Conservation (phyloP, 2,329 filamentous ascomycete genomes). For the Cercospora janseana region DNA sequence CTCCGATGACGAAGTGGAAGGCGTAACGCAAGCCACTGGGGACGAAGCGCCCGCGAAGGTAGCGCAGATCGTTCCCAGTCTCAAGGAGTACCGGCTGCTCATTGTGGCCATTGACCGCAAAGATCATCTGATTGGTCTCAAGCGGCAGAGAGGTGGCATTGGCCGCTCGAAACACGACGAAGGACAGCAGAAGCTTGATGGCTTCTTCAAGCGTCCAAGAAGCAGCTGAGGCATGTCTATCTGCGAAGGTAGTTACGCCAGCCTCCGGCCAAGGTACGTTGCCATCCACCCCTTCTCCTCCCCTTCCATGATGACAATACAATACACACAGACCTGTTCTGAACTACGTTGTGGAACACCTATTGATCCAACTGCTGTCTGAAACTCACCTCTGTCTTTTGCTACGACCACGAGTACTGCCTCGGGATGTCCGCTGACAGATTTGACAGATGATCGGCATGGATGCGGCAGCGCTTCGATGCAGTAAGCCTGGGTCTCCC, state of each 20-base stretch:
- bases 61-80: not conserved
- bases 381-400: constrained; percentile 18
- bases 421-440: too few relatives aligned
- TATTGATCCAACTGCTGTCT: constrained; percentile 40
- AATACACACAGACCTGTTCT: constrained; percentile 38
- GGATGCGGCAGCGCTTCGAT: too few relatives aligned
- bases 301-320: constrained; percentile 32
- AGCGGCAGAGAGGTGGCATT: constrained; percentile 77
- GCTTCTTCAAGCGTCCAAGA: constrained; percentile 62
- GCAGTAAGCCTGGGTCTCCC: too few relatives aligned
- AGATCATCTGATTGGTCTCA: constrained; percentile 70
- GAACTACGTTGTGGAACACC: constrained; percentile 34
- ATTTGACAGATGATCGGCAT: not conserved
- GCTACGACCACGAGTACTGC: too few relatives aligned
- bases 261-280: constrained; percentile 19
- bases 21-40: constrained; percentile 22
- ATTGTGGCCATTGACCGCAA: constrained; percentile 66
- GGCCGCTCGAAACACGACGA: constrained; percentile 74
- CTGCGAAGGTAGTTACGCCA: not conserved
- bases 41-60: not conserved
- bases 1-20: not conserved
- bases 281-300: not conserved
- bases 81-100: constrained; percentile 25
- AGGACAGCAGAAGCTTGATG: constrained; percentile 71
- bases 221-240: constrained; percentile 22